These are phyloP conservation scores for Alternaria tenuissima DNA, from an alignment of 2,329 filamentous ascomycete genomes.

Conservation along the genomic window DNA sequence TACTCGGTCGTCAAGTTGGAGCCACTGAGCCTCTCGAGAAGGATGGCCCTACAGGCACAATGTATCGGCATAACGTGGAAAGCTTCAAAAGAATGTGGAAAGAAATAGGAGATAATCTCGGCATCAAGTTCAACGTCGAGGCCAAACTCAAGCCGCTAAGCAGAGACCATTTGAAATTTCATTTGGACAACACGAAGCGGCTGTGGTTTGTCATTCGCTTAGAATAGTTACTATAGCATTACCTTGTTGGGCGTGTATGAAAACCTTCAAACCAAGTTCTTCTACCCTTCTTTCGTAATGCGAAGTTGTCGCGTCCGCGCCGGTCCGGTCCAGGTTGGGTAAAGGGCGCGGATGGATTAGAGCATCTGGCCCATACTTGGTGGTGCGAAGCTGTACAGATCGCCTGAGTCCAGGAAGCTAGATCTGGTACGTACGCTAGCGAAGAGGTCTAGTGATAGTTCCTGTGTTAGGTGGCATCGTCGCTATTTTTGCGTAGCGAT, in stretches of 20 bases:
- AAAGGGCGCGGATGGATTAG: not conserved
- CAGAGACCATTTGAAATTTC: slow-evolving; percentile 18
- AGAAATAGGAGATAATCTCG: slow-evolving; percentile 45
- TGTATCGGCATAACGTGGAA: slow-evolving; percentile 46
- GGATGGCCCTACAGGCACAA: slow-evolving; percentile 23
- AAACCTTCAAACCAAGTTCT: not conserved
- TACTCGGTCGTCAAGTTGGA: slow-evolving; percentile 64
- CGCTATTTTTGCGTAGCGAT: slow-evolving; percentile 34
- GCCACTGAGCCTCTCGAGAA: slow-evolving; percentile 29
- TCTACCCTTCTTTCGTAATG: not conserved
- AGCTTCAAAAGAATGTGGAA: slow-evolving; percentile 52
- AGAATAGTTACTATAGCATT: slow-evolving; percentile 18
- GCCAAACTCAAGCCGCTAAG: slow-evolving; percentile 22
- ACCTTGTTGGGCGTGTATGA: not conserved
- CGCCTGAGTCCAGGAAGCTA: not conserved
- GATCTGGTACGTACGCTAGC: not conserved
- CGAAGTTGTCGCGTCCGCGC: not conserved
- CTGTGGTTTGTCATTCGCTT: slow-evolving; percentile 34
- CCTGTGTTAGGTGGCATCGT: slow-evolving; percentile 17
- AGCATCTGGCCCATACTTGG: slow-evolving; percentile 2
- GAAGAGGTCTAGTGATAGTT: not conserved
- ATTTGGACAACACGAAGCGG: slow-evolving; percentile 24
- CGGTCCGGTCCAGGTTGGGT: not conserved
- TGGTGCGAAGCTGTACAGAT: not conserved
- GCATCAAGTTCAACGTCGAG: slow-evolving; percentile 33